These are phyloP conservation scores for Acer saccharum DNA, from an alignment of 345 rosid species.

Conservation along the genomic window DNA sequence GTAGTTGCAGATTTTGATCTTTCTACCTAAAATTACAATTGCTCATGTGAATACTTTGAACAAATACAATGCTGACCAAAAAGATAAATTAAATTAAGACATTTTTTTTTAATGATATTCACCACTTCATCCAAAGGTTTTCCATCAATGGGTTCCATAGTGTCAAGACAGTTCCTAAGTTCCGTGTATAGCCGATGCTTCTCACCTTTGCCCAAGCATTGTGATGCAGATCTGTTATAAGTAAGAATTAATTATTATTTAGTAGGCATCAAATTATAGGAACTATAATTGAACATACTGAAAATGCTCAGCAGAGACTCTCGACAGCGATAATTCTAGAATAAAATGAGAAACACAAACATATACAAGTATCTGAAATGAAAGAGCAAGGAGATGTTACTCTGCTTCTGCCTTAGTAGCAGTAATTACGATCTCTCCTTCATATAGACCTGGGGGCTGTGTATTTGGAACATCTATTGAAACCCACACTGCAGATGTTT, in stretches of 20 bases:
- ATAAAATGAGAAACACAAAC: constrained; percentile 1
- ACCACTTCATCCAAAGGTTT: constrained; percentile 82
- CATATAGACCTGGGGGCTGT: constrained; percentile 90
- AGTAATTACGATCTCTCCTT: constrained; percentile 81
- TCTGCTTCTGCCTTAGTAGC: constrained; percentile 63
- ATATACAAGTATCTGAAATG: background rate
- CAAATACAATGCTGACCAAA: background rate
- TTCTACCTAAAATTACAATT: constrained; percentile 65
- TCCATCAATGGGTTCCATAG: constrained; percentile 70
- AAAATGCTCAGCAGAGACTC: constrained; percentile 6
- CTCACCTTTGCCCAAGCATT: constrained; percentile 56
- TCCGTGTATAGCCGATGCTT: constrained; percentile 63
- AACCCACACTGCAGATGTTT: constrained; percentile 85
- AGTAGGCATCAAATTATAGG: constrained; percentile 2
- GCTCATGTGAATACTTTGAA: constrained; percentile 34
- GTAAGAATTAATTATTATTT: constrained; percentile 14
- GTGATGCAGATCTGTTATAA: constrained; percentile 46
- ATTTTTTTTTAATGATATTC: constrained; percentile 18
- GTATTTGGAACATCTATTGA: constrained; percentile 86
- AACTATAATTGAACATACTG: background rate
- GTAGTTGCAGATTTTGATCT: constrained; percentile 75
- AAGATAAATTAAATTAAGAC: background rate
- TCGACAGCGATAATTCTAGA: background rate
- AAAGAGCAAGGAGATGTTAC: constrained; percentile 39
- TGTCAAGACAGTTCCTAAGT: constrained; percentile 69